These are phyloP conservation scores for Hypoxylon subgilvum DNA, from an alignment of 495 filamentous ascomycete species.

Conservation along the genomic window DNA sequence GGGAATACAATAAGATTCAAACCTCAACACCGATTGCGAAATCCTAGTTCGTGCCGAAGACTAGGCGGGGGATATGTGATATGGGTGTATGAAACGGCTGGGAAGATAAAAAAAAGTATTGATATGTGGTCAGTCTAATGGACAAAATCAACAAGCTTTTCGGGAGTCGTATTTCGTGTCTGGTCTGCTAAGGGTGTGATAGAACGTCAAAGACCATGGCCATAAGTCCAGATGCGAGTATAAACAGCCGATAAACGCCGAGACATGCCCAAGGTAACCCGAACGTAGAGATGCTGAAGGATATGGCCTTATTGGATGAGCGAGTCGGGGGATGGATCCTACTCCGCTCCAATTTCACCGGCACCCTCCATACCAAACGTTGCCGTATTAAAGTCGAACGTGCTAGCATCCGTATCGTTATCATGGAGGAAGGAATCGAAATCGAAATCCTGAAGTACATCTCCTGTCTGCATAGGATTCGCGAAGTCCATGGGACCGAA, in stretches of 20 bases:
- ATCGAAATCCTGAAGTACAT: slow-evolving; percentile 91
- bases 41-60: not conserved
- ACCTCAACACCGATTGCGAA: slow-evolving; percentile 9
- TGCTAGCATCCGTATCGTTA: slow-evolving; percentile 44
- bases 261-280: slow-evolving; percentile 38
- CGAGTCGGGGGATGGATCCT: slow-evolving; percentile 30
- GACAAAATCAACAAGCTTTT: slow-evolving; percentile 33
- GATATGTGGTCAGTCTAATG: slow-evolving; percentile 35
- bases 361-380: slow-evolving; percentile 51
- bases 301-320: slow-evolving; percentile 4
- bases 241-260: slow-evolving; percentile 43
- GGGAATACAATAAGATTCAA: slow-evolving; percentile 16
- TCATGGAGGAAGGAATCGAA: slow-evolving; percentile 91
- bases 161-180: slow-evolving; percentile 40
- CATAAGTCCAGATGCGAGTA: slow-evolving; percentile 44
- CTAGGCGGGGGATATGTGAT: slow-evolving; percentile 19
- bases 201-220: slow-evolving; percentile 38
- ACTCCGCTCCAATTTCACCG: slow-evolving; percentile 59
- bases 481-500: slow-evolving; percentile 64
- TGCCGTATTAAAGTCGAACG: slow-evolving; percentile 54
- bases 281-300: slow-evolving; percentile 29
- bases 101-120: slow-evolving; percentile 12
- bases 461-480: slow-evolving; percentile 61
- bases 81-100: slow-evolving; percentile 15
- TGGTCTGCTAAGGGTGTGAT: slow-evolving; percentile 34